Conservation (phyloP, 208 protist genomes). For the Trichomonas gallinae region DNA sequence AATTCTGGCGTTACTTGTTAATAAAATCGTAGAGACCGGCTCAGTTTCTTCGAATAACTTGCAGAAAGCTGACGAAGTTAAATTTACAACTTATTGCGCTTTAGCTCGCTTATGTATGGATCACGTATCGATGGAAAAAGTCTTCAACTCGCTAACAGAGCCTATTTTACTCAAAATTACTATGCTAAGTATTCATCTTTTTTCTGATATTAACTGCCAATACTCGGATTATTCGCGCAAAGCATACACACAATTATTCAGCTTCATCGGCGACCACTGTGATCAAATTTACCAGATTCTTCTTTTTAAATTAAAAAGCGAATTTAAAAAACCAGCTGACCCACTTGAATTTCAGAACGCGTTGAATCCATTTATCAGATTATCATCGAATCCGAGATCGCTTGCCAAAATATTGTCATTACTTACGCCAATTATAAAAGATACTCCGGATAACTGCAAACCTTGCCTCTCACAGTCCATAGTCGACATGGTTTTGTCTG, state of each 20-base stretch:
- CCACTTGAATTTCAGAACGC: not conserved
- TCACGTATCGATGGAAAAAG: not conserved
- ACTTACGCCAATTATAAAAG: not conserved
- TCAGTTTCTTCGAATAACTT: not conserved
- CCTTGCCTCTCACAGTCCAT: not conserved
- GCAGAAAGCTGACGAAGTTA: not conserved
- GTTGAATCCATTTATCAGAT: not conserved
- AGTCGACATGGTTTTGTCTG: not conserved
- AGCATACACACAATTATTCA: not conserved
- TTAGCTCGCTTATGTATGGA: not conserved
- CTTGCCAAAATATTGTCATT: not conserved
- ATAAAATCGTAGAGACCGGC: not conserved
- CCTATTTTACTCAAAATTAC: not conserved
- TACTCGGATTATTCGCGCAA: not conserved
- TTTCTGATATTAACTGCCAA: not conserved
- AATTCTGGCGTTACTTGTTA: not conserved
- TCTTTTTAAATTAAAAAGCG: not conserved
- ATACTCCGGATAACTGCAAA: not conserved
- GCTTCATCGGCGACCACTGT: not conserved
- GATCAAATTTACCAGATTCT: not conserved
- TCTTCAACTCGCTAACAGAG: not conserved
- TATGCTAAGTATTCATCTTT: not conserved
- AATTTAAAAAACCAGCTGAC: not conserved
- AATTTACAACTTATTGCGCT: not conserved
- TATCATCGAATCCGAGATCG: not conserved